Percentiles rank a stretch among this genome's conserved stretches.
Evolutionary conservation across 805 yeast genomes (phyloP).

Genomic region (Cyberlindnera euphorbiiphila): DNA sequence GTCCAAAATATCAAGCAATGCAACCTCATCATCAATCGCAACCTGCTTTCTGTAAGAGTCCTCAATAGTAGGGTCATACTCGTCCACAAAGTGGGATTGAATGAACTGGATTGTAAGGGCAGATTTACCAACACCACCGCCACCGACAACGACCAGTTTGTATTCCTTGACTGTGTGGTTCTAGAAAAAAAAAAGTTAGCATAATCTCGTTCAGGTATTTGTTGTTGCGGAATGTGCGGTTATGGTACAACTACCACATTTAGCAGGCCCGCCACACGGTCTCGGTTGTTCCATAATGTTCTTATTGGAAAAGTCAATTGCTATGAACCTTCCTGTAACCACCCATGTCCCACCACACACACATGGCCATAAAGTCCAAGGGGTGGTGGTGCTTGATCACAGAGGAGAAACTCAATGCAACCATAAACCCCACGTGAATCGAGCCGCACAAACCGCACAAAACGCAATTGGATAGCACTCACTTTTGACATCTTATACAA

Average conservation of each 20-base stretch:
- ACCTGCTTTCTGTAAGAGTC: constrained; percentile 87
- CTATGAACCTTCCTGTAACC: too few relatives aligned
- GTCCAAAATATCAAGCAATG: constrained; percentile 83
- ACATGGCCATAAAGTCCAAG: too few relatives aligned
- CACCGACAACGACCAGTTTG: constrained; percentile 94
- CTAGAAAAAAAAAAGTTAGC: constrained; percentile 6
- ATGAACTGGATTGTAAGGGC: constrained; percentile 94
- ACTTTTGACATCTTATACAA: constrained; percentile 4
- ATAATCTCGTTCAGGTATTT: neutral
- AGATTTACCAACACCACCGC: constrained; percentile 98
- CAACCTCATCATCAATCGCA: constrained; percentile 72
- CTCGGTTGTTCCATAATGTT: too few relatives aligned
- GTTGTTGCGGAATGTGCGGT: neutral
- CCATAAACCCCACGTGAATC: too few relatives aligned
- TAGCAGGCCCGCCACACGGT: too few relatives aligned
- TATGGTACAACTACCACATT: neutral
- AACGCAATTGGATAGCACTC: constrained; percentile 1
- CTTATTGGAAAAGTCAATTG: too few relatives aligned
- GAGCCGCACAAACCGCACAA: too few relatives aligned
- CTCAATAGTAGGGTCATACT: constrained; percentile 97
- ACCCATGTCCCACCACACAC: too few relatives aligned
- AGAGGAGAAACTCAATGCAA: too few relatives aligned
- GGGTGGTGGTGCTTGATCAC: too few relatives aligned
- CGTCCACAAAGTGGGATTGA: constrained; percentile 93
- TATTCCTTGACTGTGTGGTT: constrained; percentile 59